Evolutionary conservation across 2,329 filamentous ascomycete species (phyloP).

Genomic region (Plenodomus lindquistii): DNA sequence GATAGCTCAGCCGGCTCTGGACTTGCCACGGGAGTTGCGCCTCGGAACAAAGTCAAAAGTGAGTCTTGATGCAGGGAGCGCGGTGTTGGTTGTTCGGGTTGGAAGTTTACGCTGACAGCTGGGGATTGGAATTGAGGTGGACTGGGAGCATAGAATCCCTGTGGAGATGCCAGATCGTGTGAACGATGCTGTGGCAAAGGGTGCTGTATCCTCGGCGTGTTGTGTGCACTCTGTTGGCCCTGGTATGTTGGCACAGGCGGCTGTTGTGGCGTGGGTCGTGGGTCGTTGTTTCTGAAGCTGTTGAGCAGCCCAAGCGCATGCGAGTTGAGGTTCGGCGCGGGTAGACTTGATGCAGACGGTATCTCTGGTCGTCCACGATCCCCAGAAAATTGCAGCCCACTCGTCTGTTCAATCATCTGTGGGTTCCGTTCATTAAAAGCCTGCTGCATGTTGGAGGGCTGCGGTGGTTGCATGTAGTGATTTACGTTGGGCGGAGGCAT

Average conservation of each 20-base stretch:
- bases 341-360: constrained; percentile 61
- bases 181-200: constrained; percentile 24
- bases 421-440: constrained; percentile 17
- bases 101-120: constrained; percentile 24
- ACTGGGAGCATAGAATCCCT: constrained; percentile 26
- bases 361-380: constrained; percentile 49
- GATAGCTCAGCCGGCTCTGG: constrained; percentile 51
- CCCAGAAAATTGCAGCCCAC: constrained; percentile 33
- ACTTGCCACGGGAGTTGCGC: constrained; percentile 30
- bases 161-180: constrained; percentile 32
- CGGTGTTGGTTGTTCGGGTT: constrained; percentile 40
- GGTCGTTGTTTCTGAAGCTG: constrained; percentile 55
- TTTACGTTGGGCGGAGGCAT: constrained; percentile 21
- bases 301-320: constrained; percentile 63
- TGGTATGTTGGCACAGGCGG: constrained; percentile 13
- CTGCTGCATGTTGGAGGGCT: constrained; percentile 28
- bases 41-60: constrained; percentile 51
- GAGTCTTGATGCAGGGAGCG: constrained; percentile 50
- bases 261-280: constrained; percentile 9
- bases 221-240: constrained; percentile 17
- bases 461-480: constrained; percentile 19
- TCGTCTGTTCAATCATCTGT: constrained; percentile 23
- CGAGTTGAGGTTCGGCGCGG: constrained; percentile 60
- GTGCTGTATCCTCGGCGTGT: constrained; percentile 27
- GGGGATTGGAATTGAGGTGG: constrained; percentile 37